Evolutionary conservation across 2,329 filamentous ascomycete species (phyloP).

Genomic region (Fusarium cicatricum): DNA sequence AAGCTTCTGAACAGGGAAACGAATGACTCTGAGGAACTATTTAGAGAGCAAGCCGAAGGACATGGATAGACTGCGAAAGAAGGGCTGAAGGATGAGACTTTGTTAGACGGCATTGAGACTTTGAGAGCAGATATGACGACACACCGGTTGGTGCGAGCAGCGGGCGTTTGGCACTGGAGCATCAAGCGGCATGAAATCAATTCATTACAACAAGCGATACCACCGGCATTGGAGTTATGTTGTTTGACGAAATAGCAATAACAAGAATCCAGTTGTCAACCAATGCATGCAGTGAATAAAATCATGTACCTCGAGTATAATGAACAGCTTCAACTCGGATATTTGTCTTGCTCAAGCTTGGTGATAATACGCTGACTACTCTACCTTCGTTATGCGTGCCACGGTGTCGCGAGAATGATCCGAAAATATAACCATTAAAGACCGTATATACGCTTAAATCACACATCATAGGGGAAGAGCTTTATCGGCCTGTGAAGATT

Average conservation of each 20-base stretch:
- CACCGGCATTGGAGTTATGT: background rate
- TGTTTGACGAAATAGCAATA: background rate
- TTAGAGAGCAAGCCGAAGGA: background rate
- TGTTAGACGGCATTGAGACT: background rate
- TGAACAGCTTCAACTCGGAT: too few relatives aligned
- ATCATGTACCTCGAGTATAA: too few relatives aligned
- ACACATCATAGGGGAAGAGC: background rate
- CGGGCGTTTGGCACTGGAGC: conserved; percentile 18
- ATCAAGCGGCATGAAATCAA: conserved; percentile 13
- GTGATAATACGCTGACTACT: too few relatives aligned
- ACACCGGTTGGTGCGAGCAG: conserved; percentile 3
- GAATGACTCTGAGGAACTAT: background rate
- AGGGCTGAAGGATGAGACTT: background rate
- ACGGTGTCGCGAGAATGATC: too few relatives aligned
- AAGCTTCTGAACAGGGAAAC: background rate
- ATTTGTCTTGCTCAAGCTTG: too few relatives aligned
- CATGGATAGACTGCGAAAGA: background rate
- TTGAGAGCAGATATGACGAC: background rate
- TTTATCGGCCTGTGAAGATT: conserved; percentile 63
- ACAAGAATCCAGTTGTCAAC: too few relatives aligned
- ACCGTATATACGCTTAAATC: too few relatives aligned
- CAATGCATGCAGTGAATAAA: too few relatives aligned
- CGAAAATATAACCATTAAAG: too few relatives aligned
- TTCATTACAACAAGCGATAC: conserved; percentile 14
- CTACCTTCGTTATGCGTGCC: too few relatives aligned